phyloP scores from a whole-genome alignment of 2,329 filamentous ascomycete genomes.

The Thielaviopsis populi region DNA sequence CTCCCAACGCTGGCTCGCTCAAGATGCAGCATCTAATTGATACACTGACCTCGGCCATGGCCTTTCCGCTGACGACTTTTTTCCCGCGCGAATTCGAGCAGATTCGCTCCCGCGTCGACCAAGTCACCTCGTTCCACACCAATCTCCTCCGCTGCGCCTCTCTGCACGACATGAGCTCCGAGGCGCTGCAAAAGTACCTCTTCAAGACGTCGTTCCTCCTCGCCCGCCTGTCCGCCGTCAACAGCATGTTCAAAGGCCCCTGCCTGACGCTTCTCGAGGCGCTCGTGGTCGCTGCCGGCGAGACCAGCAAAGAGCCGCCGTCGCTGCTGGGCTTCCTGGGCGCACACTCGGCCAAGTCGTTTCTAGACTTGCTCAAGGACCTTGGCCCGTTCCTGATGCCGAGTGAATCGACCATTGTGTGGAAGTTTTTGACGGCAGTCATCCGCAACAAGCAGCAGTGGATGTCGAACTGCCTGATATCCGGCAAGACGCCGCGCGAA shows the following conservation, averaged over 20 bases:
- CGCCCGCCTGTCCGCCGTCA: conserved; percentile 58
- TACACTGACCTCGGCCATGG: conserved; percentile 33
- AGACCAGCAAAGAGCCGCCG: conserved; percentile 56
- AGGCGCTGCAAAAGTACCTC: conserved; percentile 58
- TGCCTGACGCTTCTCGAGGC: conserved; percentile 57
- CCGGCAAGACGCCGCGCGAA: conserved; percentile 60
- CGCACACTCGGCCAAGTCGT: conserved; percentile 65
- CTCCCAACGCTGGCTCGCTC: conserved; percentile 51
- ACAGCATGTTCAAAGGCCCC: conserved; percentile 49
- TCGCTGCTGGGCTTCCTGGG: conserved; percentile 86
- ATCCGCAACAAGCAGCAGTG: conserved; percentile 86
- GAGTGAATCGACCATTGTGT: conserved; percentile 52
- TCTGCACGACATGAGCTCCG: conserved; percentile 45
- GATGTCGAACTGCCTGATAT: conserved; percentile 87
- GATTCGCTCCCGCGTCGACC: conserved; percentile 46
- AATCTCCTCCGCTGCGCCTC: conserved; percentile 56
- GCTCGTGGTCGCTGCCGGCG: conserved; percentile 48
- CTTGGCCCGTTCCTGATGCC: conserved; percentile 61
- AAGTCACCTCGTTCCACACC: conserved; percentile 50
- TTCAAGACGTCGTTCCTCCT: conserved; percentile 69
- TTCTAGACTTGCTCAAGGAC: conserved; percentile 61
- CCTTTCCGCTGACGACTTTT: conserved; percentile 43
- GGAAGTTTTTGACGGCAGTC: conserved; percentile 74
- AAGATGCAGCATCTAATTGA: conserved; percentile 64
- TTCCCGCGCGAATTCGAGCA: conserved; percentile 40